Base-by-base conservation (phyloP, 83 land plant genomes). In the Diphasiastrum complanatum region DNA sequence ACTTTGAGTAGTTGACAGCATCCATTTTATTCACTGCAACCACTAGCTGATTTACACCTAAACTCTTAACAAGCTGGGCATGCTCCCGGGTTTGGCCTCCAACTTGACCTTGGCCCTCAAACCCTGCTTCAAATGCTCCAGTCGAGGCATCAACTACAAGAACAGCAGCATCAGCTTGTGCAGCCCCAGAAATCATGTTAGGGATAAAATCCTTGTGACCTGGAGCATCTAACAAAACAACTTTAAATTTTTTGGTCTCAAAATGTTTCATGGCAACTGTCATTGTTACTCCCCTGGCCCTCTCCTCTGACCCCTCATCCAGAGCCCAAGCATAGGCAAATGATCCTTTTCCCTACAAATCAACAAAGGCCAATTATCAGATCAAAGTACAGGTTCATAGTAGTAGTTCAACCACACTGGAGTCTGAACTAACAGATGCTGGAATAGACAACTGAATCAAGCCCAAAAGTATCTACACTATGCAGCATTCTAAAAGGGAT, bases 101-200 rank as follows among this genome's bases (percentile, higher is more conserved):
- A 32, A 82, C 84, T 53, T 64, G 69, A 27, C 79, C 77, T 55
- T 74, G 73, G 14, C 66, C 80, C 35, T 75, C 81, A 77, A 92
- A 70, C 27, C 98, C 98, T 41, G 82, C 88, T 73, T 92, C 98
- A 76, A 85, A 92, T 34, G 90, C 74, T 46, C 95, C 98, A 22
- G 63, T 37, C 24, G 87, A 85, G 29, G 98, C 98, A 81, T 92
- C 98, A 27, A 92, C 69, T 33, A 88, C 98, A 46, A 92, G 81
- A 75, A 92, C 63, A 22, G 98, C 98, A 31, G 98, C 95, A 85
- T 92, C 95, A 34, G 98, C 95, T 85, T 92, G 98, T 26, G 87
- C 77, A 28, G 95, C 91, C 12, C 98, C 98, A 70, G 95, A 83
- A 45, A 92, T 87, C 91, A 87, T 83, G 66, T 87, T 87, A 43